Evolutionary conservation across 768 basidiomycete genomes (phyloP).

Genomic region (Tricholoma sp.): DNA sequence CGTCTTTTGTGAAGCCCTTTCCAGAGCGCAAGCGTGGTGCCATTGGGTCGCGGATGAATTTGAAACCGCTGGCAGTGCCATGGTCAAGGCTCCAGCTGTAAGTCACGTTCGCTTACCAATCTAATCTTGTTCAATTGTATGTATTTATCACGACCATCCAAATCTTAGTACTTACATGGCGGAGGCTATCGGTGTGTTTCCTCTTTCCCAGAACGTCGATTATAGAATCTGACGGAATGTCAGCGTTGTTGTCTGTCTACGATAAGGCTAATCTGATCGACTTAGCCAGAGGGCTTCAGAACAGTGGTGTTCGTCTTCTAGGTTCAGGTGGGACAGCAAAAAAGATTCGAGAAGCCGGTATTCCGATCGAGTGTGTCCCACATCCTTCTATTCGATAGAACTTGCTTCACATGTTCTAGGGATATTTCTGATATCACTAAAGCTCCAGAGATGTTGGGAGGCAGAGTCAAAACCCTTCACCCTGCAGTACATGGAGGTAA

Average conservation of each 20-base stretch:
- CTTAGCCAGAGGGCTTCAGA: conserved; percentile 78
- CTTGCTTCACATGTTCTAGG: conserved; percentile 34
- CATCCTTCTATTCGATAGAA: background rate
- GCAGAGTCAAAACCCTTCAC: conserved; percentile 96
- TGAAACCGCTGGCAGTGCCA: no score
- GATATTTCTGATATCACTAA: conserved; percentile 98
- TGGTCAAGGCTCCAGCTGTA: no score
- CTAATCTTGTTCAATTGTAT: no score
- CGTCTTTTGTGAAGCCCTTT: background rate
- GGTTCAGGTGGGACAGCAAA: conserved; percentile 98
- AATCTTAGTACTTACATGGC: background rate
- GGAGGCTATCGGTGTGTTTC: background rate
- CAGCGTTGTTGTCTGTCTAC: conserved; percentile 92
- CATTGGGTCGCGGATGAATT: background rate
- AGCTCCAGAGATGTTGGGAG: conserved; percentile 98
- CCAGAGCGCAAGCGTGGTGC: background rate
- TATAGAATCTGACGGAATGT: background rate
- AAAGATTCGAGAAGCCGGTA: conserved; percentile 90
- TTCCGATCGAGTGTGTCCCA: conserved; percentile 76
- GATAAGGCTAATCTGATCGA: conserved; percentile 90
- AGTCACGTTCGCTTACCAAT: no score
- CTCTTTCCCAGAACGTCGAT: background rate
- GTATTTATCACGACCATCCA: no score
- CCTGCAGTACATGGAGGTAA: conserved; percentile 96
- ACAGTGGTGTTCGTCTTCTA: conserved; percentile 79